phyloP scores from a whole-genome alignment of 495 filamentous ascomycete species.

The Chaetomium cochliodes region DNA sequence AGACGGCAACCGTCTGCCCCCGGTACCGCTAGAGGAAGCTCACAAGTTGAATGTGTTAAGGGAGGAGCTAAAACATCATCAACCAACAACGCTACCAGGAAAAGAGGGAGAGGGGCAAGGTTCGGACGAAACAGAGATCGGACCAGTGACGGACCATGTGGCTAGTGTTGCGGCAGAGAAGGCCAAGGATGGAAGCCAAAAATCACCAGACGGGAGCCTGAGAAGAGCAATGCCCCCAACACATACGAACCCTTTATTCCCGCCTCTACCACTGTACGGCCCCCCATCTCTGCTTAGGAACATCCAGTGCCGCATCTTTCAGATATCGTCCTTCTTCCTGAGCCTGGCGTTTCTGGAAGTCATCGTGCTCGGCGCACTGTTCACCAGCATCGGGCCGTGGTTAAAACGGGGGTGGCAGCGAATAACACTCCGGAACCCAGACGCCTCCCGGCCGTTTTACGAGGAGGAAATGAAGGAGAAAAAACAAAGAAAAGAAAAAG shows the following conservation, averaged over 20 bases:
- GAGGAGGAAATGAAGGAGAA: slow-evolving; percentile 60
- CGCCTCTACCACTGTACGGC: slow-evolving; percentile 79
- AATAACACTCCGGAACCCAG: slow-evolving; percentile 56
- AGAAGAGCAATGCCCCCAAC: slow-evolving; percentile 55
- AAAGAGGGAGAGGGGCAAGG: slow-evolving; percentile 28
- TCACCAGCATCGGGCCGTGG: slow-evolving; percentile 57
- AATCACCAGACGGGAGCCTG: slow-evolving; percentile 39
- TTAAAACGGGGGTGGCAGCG: slow-evolving; percentile 49
- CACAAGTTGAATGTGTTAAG: slow-evolving; percentile 62
- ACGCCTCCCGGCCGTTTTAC: slow-evolving; percentile 62
- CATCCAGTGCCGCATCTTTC: slow-evolving; percentile 63
- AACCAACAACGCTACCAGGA: slow-evolving; percentile 20
- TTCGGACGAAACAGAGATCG: slow-evolving; percentile 9
- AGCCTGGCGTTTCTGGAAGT: slow-evolving; percentile 72
- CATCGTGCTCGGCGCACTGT: slow-evolving; percentile 70
- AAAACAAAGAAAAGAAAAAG: slow-evolving; percentile 54
- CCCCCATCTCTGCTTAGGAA: slow-evolving; percentile 63
- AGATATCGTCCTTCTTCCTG: slow-evolving; percentile 65
- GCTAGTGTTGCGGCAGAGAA: slow-evolving; percentile 17
- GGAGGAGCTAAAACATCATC: slow-evolving; percentile 46
- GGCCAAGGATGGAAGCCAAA: slow-evolving; percentile 19
- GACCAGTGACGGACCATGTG: slow-evolving; percentile 18
- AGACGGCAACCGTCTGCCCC: slow-evolving; percentile 62
- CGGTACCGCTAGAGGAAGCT: slow-evolving; percentile 64
- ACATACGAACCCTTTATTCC: slow-evolving; percentile 80